These are phyloP conservation scores for Coffea canephora DNA, from an alignment of 257 asterid genomes.

Conservation along the genomic window DNA sequence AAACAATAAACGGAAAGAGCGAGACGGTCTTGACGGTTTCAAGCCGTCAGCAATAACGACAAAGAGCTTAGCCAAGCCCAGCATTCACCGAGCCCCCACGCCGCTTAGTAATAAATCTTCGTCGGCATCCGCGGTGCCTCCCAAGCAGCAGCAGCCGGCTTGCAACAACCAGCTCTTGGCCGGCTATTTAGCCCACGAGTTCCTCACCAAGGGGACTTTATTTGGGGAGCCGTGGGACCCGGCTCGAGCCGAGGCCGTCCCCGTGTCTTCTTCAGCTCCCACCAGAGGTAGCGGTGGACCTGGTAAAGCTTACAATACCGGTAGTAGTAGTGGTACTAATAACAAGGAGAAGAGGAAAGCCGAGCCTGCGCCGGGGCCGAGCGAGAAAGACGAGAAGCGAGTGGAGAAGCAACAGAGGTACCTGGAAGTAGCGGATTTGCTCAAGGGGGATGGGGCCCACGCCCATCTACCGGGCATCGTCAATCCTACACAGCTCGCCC, in stretches of 20 bases:
- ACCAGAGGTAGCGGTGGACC: not conserved
- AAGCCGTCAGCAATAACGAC: constrained; percentile 39
- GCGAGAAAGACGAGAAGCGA: not conserved
- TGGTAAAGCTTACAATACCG: too few species aligned
- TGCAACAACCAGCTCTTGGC: constrained; percentile 29
- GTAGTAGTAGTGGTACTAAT: too few species aligned
- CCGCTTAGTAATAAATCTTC: constrained; percentile 9
- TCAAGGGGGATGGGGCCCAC: constrained; percentile 29
- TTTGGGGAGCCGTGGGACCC: constrained; percentile 31
- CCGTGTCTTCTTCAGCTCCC: not conserved
- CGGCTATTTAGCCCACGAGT: constrained; percentile 41
- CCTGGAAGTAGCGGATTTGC: constrained; percentile 29
- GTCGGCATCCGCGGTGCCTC: not conserved
- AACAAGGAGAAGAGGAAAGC: constrained; percentile 17
- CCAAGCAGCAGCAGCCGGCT: constrained; percentile 20
- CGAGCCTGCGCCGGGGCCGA: constrained; percentile 14
- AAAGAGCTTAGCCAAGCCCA: constrained; percentile 39
- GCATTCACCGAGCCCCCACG: constrained; percentile 26
- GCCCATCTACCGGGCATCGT: constrained; percentile 37
- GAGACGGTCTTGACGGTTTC: constrained; percentile 26
- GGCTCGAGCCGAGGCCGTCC: constrained; percentile 25
- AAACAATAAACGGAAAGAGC: constrained; percentile 23
- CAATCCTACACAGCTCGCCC: constrained; percentile 35
- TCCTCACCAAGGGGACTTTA: constrained; percentile 24
- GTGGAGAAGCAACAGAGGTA: constrained; percentile 22